These are phyloP conservation scores for Pseudocercospora pini-densiflorae DNA, from an alignment of 2,329 filamentous ascomycete species.

Conservation along the genomic window DNA sequence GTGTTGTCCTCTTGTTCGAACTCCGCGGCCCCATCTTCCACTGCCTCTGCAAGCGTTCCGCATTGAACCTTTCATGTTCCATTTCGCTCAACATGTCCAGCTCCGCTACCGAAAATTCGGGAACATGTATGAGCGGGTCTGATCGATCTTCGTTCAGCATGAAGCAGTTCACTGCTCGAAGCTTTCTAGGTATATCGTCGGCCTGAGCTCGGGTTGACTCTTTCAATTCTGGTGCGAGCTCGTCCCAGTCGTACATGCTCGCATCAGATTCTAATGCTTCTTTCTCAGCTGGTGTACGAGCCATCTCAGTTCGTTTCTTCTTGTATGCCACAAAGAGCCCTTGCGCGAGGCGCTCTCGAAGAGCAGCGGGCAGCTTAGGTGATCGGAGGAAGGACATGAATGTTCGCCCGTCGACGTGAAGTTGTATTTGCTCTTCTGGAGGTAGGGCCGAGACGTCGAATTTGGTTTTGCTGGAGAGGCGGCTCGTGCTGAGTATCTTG, in stretches of 20 bases:
- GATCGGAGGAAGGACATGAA: constrained; percentile 42
- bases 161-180: constrained; percentile 42
- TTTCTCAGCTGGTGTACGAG: constrained; percentile 33
- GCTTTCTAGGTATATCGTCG: constrained; percentile 43
- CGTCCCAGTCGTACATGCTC: constrained; percentile 42
- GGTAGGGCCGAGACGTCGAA: constrained; percentile 42
- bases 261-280: constrained; percentile 37
- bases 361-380: constrained; percentile 37
- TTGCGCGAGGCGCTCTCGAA: constrained; percentile 41
- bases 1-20: constrained; percentile 39
- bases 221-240: constrained; percentile 39
- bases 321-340: constrained; percentile 42
- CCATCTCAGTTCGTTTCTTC: constrained; percentile 37
- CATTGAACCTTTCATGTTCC: constrained; percentile 44
- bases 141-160: constrained; percentile 39
- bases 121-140: constrained; percentile 36
- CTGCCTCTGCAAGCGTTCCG: constrained; percentile 41
- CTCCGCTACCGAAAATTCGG: constrained; percentile 37
- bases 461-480: constrained; percentile 38
- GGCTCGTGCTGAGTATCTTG: constrained; percentile 42
- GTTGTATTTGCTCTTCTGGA: constrained; percentile 42
- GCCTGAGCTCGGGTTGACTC: constrained; percentile 42
- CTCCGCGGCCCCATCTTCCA: constrained; percentile 42
- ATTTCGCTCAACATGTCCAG: constrained; percentile 41
- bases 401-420: constrained; percentile 41